phyloP scores from a whole-genome alignment of 2,329 filamentous ascomycete species.

The Paecilomyces sp. region DNA sequence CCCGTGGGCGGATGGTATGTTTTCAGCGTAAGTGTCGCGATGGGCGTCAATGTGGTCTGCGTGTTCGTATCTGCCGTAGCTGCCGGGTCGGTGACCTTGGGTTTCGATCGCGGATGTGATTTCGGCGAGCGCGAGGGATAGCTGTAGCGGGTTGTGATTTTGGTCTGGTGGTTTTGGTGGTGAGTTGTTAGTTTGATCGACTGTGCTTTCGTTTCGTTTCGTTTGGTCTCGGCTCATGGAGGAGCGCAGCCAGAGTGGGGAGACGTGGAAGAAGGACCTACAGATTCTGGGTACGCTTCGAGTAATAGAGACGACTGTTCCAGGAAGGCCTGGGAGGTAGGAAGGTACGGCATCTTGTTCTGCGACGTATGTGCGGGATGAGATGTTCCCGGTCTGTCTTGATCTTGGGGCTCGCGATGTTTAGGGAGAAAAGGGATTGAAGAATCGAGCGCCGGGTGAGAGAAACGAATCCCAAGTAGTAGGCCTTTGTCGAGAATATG shows the following conservation, averaged over 20 bases:
- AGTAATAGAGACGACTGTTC: slow-evolving; percentile 79
- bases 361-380: background rate
- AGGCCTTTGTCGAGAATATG: background rate
- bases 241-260: too few species aligned
- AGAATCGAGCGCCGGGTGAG: background rate
- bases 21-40: slow-evolving; percentile 73
- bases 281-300: slow-evolving; percentile 75
- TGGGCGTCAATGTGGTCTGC: slow-evolving; percentile 34
- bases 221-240: too few species aligned
- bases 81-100: slow-evolving; percentile 16
- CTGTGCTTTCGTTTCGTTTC: too few species aligned
- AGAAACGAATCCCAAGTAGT: background rate
- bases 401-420: background rate
- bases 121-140: slow-evolving; percentile 40
- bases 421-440: background rate
- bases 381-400: background rate
- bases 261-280: slow-evolving; percentile 48
- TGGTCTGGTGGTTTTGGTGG: slow-evolving; percentile 52
- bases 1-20: slow-evolving; percentile 81
- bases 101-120: slow-evolving; percentile 17
- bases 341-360: slow-evolving; percentile 66
- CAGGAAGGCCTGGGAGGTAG: slow-evolving; percentile 84
- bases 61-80: slow-evolving; percentile 10
- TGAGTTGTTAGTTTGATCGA: slow-evolving; percentile 1
- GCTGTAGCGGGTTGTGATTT: slow-evolving; percentile 88